Conservation (phyloP, 371 early-diverging fungal species). For the Rhizomucor miehei region DNA sequence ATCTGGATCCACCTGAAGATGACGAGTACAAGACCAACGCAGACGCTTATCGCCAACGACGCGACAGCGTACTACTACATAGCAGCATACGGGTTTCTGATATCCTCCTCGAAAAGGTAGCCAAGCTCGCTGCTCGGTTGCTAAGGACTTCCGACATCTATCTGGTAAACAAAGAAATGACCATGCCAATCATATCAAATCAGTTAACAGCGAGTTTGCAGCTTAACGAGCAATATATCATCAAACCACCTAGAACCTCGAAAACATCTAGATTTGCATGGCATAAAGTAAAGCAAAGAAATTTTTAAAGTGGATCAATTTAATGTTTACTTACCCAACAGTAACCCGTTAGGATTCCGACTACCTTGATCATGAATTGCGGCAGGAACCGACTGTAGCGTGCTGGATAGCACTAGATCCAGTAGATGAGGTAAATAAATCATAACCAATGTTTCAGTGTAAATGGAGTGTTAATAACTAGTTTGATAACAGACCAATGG, state of each 20-base stretch:
- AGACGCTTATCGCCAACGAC: conserved; percentile 20
- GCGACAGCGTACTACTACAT: conserved; percentile 22
- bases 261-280: conserved; percentile 45
- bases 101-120: conserved; percentile 30
- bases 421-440: conserved; percentile 30
- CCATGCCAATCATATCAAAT: too few relatives aligned
- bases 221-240: conserved; percentile 63
- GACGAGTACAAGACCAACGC: conserved; percentile 20
- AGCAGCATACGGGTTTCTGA: conserved; percentile 13
- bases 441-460: too few relatives aligned
- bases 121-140: conserved; percentile 32
- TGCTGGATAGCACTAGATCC: conserved; percentile 55
- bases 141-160: conserved; percentile 14
- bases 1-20: conserved; percentile 26
- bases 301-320: not conserved
- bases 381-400: conserved; percentile 36
- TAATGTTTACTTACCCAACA: not conserved
- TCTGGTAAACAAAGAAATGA: too few relatives aligned
- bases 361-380: conserved; percentile 24
- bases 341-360: conserved; percentile 41
- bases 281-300: conserved; percentile 39
- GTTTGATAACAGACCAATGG: conserved; percentile 17
- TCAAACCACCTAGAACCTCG: conserved; percentile 49
- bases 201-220: too few relatives aligned
- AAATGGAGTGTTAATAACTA: not conserved